Percentiles rank a stretch among this genome's conserved stretches.
phyloP scores from a whole-genome alignment of 768 basidiomycete species.

The Leccinum variicolor region DNA sequence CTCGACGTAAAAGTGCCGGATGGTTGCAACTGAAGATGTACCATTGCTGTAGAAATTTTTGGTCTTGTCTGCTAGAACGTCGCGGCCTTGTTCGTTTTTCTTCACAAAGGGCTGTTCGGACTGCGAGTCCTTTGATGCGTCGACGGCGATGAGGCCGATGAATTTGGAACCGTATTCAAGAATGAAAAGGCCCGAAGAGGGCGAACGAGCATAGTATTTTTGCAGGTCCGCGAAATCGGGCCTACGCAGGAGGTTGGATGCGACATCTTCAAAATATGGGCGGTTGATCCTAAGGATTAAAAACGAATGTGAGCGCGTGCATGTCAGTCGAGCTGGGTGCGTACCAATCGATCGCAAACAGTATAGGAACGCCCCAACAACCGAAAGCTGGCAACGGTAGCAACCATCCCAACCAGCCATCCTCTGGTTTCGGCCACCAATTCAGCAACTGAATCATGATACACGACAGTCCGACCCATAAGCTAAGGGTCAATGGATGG shows the following conservation, averaged over 20 bases:
- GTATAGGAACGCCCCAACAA: constrained; percentile 55
- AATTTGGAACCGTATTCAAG: constrained; percentile 56
- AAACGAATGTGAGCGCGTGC: neutral
- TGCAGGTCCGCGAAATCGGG: constrained; percentile 53
- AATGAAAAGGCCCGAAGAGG: constrained; percentile 68
- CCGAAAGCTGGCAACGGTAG: constrained; percentile 65
- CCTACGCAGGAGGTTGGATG: constrained; percentile 49
- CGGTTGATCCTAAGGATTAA: constrained; percentile 58
- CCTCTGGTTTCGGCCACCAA: constrained; percentile 61
- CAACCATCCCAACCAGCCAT: constrained; percentile 50
- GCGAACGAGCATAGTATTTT: constrained; percentile 55
- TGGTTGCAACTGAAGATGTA: constrained; percentile 51
- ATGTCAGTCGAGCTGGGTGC: neutral
- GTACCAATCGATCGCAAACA: constrained; percentile 72
- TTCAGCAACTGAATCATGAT: constrained; percentile 55
- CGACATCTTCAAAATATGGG: constrained; percentile 56
- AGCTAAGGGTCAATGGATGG: constrained; percentile 55
- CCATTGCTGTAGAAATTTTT: constrained; percentile 26
- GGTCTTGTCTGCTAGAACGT: constrained; percentile 8
- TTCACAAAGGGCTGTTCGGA: constrained; percentile 28
- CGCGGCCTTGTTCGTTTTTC: constrained; percentile 16
- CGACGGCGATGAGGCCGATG: constrained; percentile 69
- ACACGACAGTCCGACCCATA: constrained; percentile 61
- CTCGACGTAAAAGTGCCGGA: constrained; percentile 76
- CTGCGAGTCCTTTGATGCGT: constrained; percentile 48